Conservation (phyloP, 1,139 yeast genomes). For the Magnusiomyces sp. region DNA sequence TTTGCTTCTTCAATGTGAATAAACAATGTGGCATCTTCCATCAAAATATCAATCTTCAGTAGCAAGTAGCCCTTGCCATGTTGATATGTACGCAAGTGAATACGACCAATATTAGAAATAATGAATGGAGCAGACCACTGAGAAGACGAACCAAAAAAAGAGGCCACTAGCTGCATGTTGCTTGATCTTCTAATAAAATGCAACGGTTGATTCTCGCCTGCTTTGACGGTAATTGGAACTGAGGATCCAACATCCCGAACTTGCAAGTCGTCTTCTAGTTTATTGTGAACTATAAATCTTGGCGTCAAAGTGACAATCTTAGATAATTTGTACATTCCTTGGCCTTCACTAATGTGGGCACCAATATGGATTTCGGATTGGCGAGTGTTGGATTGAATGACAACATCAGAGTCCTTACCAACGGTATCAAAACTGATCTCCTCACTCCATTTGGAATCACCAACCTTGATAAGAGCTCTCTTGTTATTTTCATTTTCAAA, state of each 20-base stretch:
- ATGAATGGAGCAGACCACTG: conserved; percentile 87
- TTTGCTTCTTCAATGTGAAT: conserved; percentile 66
- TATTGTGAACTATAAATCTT: conserved; percentile 65
- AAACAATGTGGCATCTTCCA: conserved; percentile 77
- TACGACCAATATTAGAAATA: conserved; percentile 75
- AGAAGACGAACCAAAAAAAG: conserved; percentile 43
- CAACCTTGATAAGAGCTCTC: conserved; percentile 61
- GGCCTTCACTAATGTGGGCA: conserved; percentile 70
- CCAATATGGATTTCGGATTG: conserved; percentile 61
- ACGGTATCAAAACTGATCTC: conserved; percentile 84
- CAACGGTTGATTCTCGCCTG: conserved; percentile 52
- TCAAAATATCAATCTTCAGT: conserved; percentile 59
- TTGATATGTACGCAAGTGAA: conserved; percentile 60
- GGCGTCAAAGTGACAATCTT: conserved; percentile 79
- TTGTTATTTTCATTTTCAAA: conserved; percentile 58
- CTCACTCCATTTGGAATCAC: conserved; percentile 66
- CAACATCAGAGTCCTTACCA: conserved; percentile 69
- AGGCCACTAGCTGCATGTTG: conserved; percentile 47
- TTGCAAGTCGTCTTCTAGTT: conserved; percentile 46
- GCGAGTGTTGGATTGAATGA: conserved; percentile 48
- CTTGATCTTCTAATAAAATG: conserved; percentile 47
- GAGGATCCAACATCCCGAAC: conserved; percentile 53
- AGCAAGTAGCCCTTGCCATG: conserved; percentile 59
- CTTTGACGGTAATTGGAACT: conserved; percentile 32
- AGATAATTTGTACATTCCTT: conserved; percentile 69